phyloP scores from a whole-genome alignment of 106 monocot species.

The Triglochin maritima region DNA sequence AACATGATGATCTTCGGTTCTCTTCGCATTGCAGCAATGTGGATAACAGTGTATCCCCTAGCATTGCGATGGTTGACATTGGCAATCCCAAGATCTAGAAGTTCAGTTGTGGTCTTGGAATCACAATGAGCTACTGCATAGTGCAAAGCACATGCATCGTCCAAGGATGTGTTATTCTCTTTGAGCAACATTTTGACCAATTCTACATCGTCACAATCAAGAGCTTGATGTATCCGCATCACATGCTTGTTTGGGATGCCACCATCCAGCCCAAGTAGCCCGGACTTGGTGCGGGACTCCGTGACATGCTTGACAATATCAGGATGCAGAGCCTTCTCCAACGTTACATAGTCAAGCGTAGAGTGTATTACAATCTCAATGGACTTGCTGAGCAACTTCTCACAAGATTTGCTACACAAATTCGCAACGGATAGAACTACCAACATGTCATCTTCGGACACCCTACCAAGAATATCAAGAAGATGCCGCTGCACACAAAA shows the following conservation, averaged over 20 bases:
- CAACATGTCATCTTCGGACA: slow-evolving; percentile 42
- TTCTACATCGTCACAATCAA: slow-evolving; percentile 81
- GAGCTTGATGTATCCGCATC: slow-evolving; percentile 49
- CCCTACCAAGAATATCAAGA: slow-evolving; percentile 53
- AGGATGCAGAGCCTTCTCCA: slow-evolving; percentile 58
- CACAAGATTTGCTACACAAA: slow-evolving; percentile 31
- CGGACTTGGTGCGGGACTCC: slow-evolving; percentile 8
- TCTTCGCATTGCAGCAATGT: slow-evolving; percentile 66
- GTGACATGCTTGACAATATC: slow-evolving; percentile 39
- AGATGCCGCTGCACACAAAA: slow-evolving; percentile 56
- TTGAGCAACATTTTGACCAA: slow-evolving; percentile 62
- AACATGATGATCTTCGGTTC: slow-evolving; percentile 68
- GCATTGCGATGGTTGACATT: slow-evolving; percentile 66
- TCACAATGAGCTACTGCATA: slow-evolving; percentile 78
- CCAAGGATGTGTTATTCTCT: slow-evolving; percentile 46
- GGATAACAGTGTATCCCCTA: slow-evolving; percentile 65
- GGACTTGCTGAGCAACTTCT: slow-evolving; percentile 37
- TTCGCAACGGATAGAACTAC: slow-evolving; percentile 48
- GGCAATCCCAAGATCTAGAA: slow-evolving; percentile 57
- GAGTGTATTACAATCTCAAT: slow-evolving; percentile 34
- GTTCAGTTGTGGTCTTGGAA: slow-evolving; percentile 42
- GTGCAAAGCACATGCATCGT: slow-evolving; percentile 77
- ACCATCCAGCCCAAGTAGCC: slow-evolving; percentile 6
- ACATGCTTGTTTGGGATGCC: slow-evolving; percentile 32
- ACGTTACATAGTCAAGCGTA: slow-evolving; percentile 39